Conservation (phyloP, 2,329 filamentous ascomycete genomes). For the Hypoxylon sp. region DNA sequence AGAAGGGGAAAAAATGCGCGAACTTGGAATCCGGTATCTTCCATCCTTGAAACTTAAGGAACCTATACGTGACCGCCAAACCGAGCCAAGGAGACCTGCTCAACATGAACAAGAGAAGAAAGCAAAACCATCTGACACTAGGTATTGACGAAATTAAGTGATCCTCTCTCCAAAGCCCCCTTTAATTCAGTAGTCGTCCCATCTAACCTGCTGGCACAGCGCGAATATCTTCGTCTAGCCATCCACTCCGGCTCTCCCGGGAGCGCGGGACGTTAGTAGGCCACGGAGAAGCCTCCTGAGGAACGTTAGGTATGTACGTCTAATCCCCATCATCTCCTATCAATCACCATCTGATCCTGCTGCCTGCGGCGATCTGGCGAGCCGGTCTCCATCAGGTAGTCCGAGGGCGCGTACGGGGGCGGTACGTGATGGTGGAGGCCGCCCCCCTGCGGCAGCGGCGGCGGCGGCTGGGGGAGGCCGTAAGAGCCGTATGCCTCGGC, state of each 20-base stretch:
- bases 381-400: constrained; percentile 27
- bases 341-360: not conserved
- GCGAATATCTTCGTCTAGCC: constrained; percentile 24
- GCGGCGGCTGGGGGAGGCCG: constrained; percentile 25
- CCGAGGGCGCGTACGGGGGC: constrained; percentile 33
- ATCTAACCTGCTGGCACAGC: not conserved
- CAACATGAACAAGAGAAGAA: constrained; percentile 3
- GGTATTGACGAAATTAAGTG: constrained; percentile 8
- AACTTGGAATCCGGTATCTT: constrained; percentile 11
- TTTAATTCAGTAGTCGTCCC: not conserved
- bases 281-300: constrained; percentile 8
- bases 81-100: constrained; percentile 18
- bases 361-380: not conserved
- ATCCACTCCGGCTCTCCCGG: constrained; percentile 10
- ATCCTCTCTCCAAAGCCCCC: constrained; percentile 3
- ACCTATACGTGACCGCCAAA: not conserved
- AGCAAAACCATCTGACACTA: not conserved
- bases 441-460: constrained; percentile 22
- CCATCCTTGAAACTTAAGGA: constrained; percentile 2
- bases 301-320: constrained; percentile 15
- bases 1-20: constrained; percentile 7
- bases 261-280: constrained; percentile 1
- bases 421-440: constrained; percentile 27
- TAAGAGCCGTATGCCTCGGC: constrained; percentile 32
- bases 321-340: not conserved